Percentiles rank a stretch among this genome's conserved stretches.
phyloP scores from a whole-genome alignment of 2,329 filamentous ascomycete species.

The Sarocladium oryzae region DNA sequence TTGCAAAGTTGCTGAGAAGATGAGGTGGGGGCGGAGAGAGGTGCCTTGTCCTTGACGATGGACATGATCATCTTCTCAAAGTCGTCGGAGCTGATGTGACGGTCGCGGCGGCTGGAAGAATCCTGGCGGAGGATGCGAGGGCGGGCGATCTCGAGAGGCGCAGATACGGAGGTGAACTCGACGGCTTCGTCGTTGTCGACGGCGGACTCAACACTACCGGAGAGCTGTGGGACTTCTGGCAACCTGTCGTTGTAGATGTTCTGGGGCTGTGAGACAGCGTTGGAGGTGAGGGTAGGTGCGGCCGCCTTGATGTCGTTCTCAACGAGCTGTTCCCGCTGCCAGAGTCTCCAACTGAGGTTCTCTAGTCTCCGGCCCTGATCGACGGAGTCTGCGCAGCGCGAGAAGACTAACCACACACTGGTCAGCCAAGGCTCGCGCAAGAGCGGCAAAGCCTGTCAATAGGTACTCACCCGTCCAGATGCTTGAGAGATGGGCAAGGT shows the following conservation, averaged over 20 bases:
- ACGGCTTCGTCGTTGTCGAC: constrained; percentile 57
- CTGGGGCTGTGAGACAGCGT: constrained; percentile 39
- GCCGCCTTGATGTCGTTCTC: constrained; percentile 63
- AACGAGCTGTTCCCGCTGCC: constrained; percentile 75
- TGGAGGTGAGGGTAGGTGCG: constrained; percentile 30
- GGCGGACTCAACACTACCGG: constrained; percentile 69
- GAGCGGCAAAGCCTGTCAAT: not conserved
- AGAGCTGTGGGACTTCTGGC: constrained; percentile 62
- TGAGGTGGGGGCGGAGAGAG: constrained; percentile 36
- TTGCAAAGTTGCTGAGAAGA: constrained; percentile 30
- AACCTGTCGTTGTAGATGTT: constrained; percentile 39
- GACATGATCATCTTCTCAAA: constrained; percentile 91
- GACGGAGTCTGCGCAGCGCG: constrained; percentile 87
- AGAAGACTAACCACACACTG: constrained; percentile 65
- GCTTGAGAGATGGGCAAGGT: constrained; percentile 87
- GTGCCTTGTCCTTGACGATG: constrained; percentile 80
- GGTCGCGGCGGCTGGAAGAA: constrained; percentile 70
- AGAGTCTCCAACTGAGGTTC: constrained; percentile 92
- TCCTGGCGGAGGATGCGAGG: constrained; percentile 67
- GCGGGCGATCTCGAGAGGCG: constrained; percentile 52
- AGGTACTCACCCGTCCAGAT: constrained; percentile 84
- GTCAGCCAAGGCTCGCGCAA: constrained; percentile 23
- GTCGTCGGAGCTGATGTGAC: constrained; percentile 87
- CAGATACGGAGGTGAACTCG: constrained; percentile 48
- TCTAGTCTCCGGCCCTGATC: constrained; percentile 88